Conservation (phyloP, 768 basidiomycete species). For the Tephrocybe rancida region DNA sequence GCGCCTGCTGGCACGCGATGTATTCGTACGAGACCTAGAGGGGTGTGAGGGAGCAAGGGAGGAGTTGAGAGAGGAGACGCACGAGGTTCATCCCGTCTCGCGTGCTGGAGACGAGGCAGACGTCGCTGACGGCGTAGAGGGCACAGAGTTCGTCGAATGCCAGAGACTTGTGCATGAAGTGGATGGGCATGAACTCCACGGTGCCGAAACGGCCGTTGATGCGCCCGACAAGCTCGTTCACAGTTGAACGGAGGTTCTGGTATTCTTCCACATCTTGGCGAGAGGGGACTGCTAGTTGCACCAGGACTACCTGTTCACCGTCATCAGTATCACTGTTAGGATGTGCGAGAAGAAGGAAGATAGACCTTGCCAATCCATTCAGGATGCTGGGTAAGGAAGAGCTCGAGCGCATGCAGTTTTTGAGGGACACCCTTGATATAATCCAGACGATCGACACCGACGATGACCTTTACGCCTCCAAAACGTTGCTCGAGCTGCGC, state of each 20-base stretch:
- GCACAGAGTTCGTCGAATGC: constrained; percentile 95
- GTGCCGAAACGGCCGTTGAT: constrained; percentile 99
- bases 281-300: constrained; percentile 96
- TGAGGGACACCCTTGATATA: constrained; percentile 99
- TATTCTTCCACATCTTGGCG: constrained; percentile 99
- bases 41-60: constrained; percentile 18
- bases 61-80: constrained; percentile 30
- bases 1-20: constrained; percentile 90
- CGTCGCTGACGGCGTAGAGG: constrained; percentile 96
- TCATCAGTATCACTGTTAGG: constrained; percentile 6
- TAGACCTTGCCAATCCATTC: constrained; percentile 97
- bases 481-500: constrained; percentile 86
- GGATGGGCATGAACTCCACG: constrained; percentile 99
- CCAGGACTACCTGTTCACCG: constrained; percentile 76
- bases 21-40: constrained; percentile 96
- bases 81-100: constrained; percentile 99
- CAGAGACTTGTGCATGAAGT: constrained; percentile 97
- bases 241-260: constrained; percentile 92
- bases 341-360: neutral
- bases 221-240: constrained; percentile 97
- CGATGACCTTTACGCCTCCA: constrained; percentile 93
- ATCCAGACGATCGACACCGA: constrained; percentile 97
- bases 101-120: constrained; percentile 93
- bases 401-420: constrained; percentile 94
- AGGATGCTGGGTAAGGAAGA: constrained; percentile 96